A percentile compares a stretch with the other conserved stretches of the same genome.
Conservation (phyloP, 805 yeast genomes). For the Kluyveromyces aestuarii region DNA sequence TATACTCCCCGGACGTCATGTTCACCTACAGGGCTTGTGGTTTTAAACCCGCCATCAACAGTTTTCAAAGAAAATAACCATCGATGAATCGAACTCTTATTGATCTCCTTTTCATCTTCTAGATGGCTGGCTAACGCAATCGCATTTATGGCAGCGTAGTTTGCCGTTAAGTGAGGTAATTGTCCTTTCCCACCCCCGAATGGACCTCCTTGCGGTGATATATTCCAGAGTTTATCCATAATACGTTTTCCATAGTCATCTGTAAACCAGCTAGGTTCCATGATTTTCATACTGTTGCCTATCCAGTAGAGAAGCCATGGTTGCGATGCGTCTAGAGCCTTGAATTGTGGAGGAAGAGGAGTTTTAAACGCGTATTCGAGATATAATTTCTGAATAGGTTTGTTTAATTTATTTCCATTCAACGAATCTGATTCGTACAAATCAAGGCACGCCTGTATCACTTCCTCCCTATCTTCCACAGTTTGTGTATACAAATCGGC, state of each 20-base stretch:
- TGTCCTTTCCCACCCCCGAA: constrained; percentile 84
- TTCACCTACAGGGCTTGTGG: constrained; percentile 50
- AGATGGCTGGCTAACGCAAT: constrained; percentile 44
- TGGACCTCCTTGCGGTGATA: constrained; percentile 43
- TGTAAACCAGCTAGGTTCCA: constrained; percentile 28
- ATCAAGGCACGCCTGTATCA: constrained; percentile 13
- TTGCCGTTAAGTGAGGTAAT: constrained; percentile 72
- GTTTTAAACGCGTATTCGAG: constrained; percentile 32
- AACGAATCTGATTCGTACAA: constrained; percentile 6
- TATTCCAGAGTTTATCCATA: constrained; percentile 22
- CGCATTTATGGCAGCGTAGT: constrained; percentile 68
- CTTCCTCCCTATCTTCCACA: constrained; percentile 18
- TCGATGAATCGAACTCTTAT: constrained; percentile 38
- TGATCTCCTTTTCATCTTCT: constrained; percentile 35
- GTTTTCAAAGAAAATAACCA: constrained; percentile 64
- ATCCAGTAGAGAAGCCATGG: constrained; percentile 91
- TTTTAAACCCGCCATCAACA: constrained; percentile 60
- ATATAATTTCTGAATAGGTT: constrained; percentile 36
- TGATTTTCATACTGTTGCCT: constrained; percentile 40
- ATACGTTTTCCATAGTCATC: constrained; percentile 24
- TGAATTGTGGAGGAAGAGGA: constrained; percentile 42
- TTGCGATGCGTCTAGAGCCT: constrained; percentile 74
- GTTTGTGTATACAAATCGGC: constrained; percentile 25
- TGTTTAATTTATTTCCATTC: constrained; percentile 8
- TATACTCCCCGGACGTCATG: constrained; percentile 77